Evolutionary conservation across 2,329 filamentous ascomycete species (phyloP).

Genomic region (Colletotrichum tropicale): DNA sequence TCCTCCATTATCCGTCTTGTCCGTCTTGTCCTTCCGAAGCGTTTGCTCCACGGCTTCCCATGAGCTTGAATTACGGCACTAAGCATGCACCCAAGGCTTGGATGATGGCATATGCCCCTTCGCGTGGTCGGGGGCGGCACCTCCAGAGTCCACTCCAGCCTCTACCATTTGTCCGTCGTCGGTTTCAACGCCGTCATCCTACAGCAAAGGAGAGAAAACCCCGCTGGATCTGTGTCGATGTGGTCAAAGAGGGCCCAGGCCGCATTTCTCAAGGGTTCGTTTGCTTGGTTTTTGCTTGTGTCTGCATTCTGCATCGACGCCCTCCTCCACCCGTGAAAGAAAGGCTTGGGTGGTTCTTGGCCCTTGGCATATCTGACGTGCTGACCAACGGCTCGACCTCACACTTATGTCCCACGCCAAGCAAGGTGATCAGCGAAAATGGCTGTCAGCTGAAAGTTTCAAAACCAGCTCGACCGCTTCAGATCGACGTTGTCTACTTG

Average conservation of each 20-base stretch:
- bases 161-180: not conserved
- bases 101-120: slow-evolving; percentile 14
- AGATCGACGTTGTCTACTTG: not conserved
- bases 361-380: slow-evolving; percentile 4
- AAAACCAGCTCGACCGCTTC: not conserved
- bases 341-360: slow-evolving; percentile 7
- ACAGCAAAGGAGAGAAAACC: not conserved
- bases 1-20: slow-evolving; percentile 7
- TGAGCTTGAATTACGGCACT: slow-evolving; percentile 17
- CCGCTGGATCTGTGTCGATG: not conserved
- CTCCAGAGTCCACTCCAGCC: not conserved
- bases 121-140: not conserved
- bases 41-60: not conserved
- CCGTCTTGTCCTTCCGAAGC: not conserved
- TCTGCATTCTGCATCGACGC: slow-evolving; percentile 3
- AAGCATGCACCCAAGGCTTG: slow-evolving; percentile 13
- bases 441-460: not conserved
- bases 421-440: not conserved
- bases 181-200: slow-evolving; percentile 6
- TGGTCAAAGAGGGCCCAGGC: not conserved
- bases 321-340: slow-evolving; percentile 1
- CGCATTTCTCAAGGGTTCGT: not conserved
- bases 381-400: not conserved
- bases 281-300: not conserved
- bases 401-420: not conserved